Evolutionary conservation across 2,329 filamentous ascomycete genomes (phyloP), one percentile per base, ranked within the genome.

Genomic region (Colletotrichum limetticola): DNA sequence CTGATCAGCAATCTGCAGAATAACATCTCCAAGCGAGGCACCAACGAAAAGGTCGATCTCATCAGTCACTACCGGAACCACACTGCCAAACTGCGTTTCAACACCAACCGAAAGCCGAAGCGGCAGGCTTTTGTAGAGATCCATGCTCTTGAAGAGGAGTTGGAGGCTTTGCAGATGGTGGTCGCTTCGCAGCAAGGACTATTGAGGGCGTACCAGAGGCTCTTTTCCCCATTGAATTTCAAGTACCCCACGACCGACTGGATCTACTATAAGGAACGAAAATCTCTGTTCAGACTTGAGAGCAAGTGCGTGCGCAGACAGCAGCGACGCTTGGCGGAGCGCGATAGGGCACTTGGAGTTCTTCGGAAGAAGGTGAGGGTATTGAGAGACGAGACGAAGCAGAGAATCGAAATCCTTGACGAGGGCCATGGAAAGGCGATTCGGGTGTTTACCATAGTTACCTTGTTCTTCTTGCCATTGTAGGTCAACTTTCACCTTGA

Each of bases 371-470:
- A 63, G 42, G 46, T 60, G 19, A 24, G 63, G 4, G 59, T 49
- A 7, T 63, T 79, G 32, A 74, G 75, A 52, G 66, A 76, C 46
- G 72, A 77, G n/a, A 75, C 77, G n/a, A 77, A 77, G n/a, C 75
- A 79, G 57, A 74, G 59, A 2, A 76, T 78, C 32, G 75, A 79
- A 57, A 75, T 79, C 7, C 52, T 78, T 3, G 78, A 80, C 16
- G 80, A 81, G 56, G 76, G 76, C 22, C 77, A 81, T 52, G 77
- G 77, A 4, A 81, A 80, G 42, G 78, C 79, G 6, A 80, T 83
- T 37, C 73, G 78, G 3, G 78, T 79, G 1, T 84, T 85, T 74
- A 85, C 83, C 24, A 80, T 84, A 67, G 83, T 84, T 7, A 84
- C 83, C 2, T 78, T 83, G 14, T 77, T 85, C 24, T 84, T 84